Percentiles rank a stretch among this genome's conserved stretches.
Evolutionary conservation across 768 basidiomycete genomes (phyloP).

Genomic region (Suillus cothurnatus): DNA sequence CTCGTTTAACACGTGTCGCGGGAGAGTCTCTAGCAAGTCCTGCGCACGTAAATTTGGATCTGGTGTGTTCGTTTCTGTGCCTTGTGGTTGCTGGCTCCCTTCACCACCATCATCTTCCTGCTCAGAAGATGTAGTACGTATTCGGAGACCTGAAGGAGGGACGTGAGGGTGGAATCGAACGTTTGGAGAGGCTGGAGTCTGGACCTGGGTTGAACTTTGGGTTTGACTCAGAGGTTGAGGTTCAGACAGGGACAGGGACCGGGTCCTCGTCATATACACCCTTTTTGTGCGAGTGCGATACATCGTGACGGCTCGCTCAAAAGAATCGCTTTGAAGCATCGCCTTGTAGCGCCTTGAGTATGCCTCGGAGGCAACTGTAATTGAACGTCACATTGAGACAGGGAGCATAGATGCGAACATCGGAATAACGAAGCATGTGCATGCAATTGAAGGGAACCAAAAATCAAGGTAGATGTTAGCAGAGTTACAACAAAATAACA

Average conservation of each 20-base stretch:
- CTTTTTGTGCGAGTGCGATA: slow-evolving; percentile 38
- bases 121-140: neutral
- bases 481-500: neutral
- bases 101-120: neutral
- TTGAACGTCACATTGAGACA: neutral
- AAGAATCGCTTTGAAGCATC: slow-evolving; percentile 48
- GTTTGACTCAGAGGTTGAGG: neutral
- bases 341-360: slow-evolving; percentile 66
- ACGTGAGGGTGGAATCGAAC: slow-evolving; percentile 9
- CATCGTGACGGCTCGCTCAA: slow-evolving; percentile 47
- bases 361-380: slow-evolving; percentile 63
- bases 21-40: slow-evolving; percentile 40
- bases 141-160: neutral
- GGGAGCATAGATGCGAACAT: neutral
- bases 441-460: neutral
- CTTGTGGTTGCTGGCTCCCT: neutral
- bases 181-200: slow-evolving; percentile 8
- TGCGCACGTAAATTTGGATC: slow-evolving; percentile 21
- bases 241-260: neutral
- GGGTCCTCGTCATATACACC: slow-evolving; percentile 18
- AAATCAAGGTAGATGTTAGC: neutral
- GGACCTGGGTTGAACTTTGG: slow-evolving; percentile 13
- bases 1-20: slow-evolving; percentile 39
- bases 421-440: neutral
- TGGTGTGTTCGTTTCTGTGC: neutral